Percentiles rank a stretch among this genome's conserved stretches.
Conservation (phyloP, 805 yeast genomes). For the Ogataea allantospora region DNA sequence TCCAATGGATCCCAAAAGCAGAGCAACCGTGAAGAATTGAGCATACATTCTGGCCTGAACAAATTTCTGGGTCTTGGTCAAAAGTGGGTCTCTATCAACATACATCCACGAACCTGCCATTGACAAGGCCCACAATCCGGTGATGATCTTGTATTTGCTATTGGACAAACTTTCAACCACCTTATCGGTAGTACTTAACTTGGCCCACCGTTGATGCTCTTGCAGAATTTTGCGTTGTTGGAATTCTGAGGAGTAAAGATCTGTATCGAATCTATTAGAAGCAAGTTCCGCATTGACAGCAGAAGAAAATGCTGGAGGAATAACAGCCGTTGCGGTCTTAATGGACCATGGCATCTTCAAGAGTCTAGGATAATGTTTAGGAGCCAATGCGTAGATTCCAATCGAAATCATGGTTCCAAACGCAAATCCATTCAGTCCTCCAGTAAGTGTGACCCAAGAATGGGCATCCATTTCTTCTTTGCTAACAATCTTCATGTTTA, state of each 20-base stretch:
- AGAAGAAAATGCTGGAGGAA: slow-evolving; percentile 63
- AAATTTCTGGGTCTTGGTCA: slow-evolving; percentile 75
- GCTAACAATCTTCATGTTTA: slow-evolving; percentile 62
- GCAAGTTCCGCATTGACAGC: slow-evolving; percentile 71
- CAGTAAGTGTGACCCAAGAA: slow-evolving; percentile 52
- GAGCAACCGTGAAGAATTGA: slow-evolving; percentile 72
- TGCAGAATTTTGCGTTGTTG: slow-evolving; percentile 41
- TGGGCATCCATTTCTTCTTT: slow-evolving; percentile 69
- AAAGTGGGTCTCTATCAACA: slow-evolving; percentile 69
- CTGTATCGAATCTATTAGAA: slow-evolving; percentile 62
- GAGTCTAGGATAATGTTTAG: slow-evolving; percentile 42
- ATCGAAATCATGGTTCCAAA: slow-evolving; percentile 56
- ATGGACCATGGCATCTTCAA: slow-evolving; percentile 53
- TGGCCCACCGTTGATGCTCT: slow-evolving; percentile 51
- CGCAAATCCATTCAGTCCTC: slow-evolving; percentile 58
- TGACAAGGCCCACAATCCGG: slow-evolving; percentile 77
- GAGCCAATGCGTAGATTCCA: slow-evolving; percentile 52
- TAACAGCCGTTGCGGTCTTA: slow-evolving; percentile 62
- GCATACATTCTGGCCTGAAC: slow-evolving; percentile 92
- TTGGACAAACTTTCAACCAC: slow-evolving; percentile 46
- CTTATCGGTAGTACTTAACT: slow-evolving; percentile 49
- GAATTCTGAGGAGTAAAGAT: slow-evolving; percentile 52
- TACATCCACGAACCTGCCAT: slow-evolving; percentile 75
- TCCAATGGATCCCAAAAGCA: slow-evolving; percentile 67
- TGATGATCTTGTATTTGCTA: slow-evolving; percentile 65